These are phyloP conservation scores for Primulina huaijiensis DNA, from an alignment of 257 asterid genomes.

Conservation along the genomic window DNA sequence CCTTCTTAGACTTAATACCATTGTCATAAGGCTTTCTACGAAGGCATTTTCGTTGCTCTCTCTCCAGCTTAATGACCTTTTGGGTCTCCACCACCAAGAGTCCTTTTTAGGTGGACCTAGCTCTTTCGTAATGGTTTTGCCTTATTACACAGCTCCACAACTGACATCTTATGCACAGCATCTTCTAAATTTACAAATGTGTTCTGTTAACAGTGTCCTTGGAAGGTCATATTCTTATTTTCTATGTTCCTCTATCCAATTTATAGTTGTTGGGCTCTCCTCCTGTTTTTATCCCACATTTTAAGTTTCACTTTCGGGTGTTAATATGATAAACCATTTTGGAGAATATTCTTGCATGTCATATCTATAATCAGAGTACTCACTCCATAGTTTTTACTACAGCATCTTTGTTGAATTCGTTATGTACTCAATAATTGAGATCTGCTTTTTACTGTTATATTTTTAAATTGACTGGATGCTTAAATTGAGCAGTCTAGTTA, in stretches of 20 bases:
- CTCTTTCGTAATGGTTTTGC: not conserved
- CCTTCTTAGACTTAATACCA: not conserved
- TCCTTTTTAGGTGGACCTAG: not conserved
- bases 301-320: not conserved
- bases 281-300: not conserved
- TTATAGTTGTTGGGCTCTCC: not conserved
- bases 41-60: not conserved
- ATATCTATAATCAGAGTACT: not conserved
- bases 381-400: not conserved
- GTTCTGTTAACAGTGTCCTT: not conserved
- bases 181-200: no score
- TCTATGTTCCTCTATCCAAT: not conserved
- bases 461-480: slow-evolving; percentile 8
- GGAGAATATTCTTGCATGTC: not conserved
- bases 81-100: not conserved
- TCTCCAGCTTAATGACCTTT: not conserved
- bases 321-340: no score
- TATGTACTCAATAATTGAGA: not conserved
- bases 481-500: slow-evolving; percentile 6
- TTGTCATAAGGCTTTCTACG: no score
- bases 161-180: not conserved
- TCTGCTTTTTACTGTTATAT: not conserved
- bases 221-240: not conserved
- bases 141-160: not conserved
- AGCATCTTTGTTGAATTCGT: not conserved